Evolutionary conservation across 2,329 filamentous ascomycete species (phyloP), one percentile per base, ranked within the genome.

Genomic region (Colletotrichum chrysophilum): DNA sequence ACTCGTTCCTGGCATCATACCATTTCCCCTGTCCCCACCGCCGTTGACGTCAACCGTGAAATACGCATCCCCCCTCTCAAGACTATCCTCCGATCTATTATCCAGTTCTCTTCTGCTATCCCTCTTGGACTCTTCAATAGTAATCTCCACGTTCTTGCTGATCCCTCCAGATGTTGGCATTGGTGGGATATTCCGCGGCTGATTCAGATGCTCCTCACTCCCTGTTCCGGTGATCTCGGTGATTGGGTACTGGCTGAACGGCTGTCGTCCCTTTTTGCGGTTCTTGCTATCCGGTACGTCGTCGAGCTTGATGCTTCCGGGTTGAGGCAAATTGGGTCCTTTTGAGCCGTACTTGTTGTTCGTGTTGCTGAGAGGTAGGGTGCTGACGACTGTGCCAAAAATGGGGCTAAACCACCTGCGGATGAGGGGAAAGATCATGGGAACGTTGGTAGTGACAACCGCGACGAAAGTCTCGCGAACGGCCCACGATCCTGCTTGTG

Each of bases 391-490:
- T 5, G 70, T 60, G 34, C 74, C 70, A 13, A 76, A 62, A 36
- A 77, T 8, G 38, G 76, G 76, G 16, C 24, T 74, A 18, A 76
- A 43, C 70, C 73, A 74, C 28, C 48, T 64, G 14, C 76, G 66
- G 4, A 77, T 3, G 9, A 74, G 55, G 8, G 60, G 69, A 30
- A 76, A 78, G 36, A 76, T 73, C 70, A 79, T 75, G 0, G 77
- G 78, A 21, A 77, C n/a, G n/a, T 78, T 79, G 28, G 75, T 71
- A 2, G 77, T 78, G 36, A 77, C 71, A 36, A 79, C 70, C 8
- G 78, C 77, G 10, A 79, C 78, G 34, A 78, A 78, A 2, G 66
- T 66, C 52, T 79, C 78, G 21, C 78, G 77, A 62, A 79, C 70
- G 48, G 76, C 78, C 77, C 78, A 79, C 2, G 72, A 71, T 28